These are phyloP conservation scores for Naganishia randhawae DNA, from an alignment of 768 basidiomycete genomes.

Conservation along the genomic window DNA sequence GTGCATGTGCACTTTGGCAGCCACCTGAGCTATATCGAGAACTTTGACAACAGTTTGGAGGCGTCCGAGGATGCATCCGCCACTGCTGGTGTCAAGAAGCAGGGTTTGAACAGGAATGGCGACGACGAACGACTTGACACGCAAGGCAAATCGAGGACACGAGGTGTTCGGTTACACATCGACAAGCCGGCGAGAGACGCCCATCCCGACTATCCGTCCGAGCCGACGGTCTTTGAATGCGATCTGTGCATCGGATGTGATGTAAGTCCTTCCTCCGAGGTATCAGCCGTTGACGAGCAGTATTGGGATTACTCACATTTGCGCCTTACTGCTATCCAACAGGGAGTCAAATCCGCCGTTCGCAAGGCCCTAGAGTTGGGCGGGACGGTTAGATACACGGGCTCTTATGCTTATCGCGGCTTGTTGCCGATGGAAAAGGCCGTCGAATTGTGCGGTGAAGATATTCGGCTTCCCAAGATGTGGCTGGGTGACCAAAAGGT, in stretches of 20 bases:
- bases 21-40: constrained; percentile 5
- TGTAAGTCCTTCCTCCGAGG: neutral
- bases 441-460: constrained; percentile 3
- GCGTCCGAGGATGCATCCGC: neutral
- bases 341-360: constrained; percentile 19
- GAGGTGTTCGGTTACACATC: constrained; percentile 7
- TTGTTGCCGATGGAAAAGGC: constrained; percentile 14
- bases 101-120: neutral
- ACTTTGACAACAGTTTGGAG: neutral
- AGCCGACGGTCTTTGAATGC: constrained; percentile 13
- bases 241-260: constrained; percentile 19
- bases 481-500: constrained; percentile 12
- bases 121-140: neutral
- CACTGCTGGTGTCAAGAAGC: neutral
- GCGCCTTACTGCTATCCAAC: neutral
- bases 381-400: constrained; percentile 1
- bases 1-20: constrained; percentile 8
- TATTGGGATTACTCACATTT: too few relatives aligned
- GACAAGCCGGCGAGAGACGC: constrained; percentile 10
- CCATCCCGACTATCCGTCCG: constrained; percentile 7
- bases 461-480: constrained; percentile 8
- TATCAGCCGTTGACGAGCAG: neutral
- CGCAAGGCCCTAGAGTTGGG: constrained; percentile 7
- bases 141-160: neutral
- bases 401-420: constrained; percentile 11